A percentile compares a stretch with the other conserved stretches of the same genome.
phyloP scores from a whole-genome alignment of 2,329 filamentous ascomycete genomes.

The Elsinoe batatas region DNA sequence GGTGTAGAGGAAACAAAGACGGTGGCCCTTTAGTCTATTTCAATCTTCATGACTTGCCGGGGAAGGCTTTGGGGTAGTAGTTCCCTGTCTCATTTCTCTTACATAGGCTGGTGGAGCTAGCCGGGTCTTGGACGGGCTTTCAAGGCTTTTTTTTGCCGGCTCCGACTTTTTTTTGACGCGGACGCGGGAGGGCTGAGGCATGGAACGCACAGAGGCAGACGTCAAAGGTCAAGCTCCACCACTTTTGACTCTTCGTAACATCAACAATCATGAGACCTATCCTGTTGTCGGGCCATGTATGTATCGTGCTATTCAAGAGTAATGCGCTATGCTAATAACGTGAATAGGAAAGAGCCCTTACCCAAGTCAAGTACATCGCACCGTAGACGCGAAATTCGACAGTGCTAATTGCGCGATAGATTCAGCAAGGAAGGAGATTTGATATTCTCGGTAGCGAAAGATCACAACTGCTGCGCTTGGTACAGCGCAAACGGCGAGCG shows the following conservation, averaged over 20 bases:
- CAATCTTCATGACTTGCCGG: not conserved
- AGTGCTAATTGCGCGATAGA: constrained; percentile 34
- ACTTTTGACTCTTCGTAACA: constrained; percentile 7
- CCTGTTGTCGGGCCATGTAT: constrained; percentile 82
- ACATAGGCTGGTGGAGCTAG: constrained; percentile 5
- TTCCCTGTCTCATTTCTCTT: constrained; percentile 12
- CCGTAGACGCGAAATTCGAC: constrained; percentile 8
- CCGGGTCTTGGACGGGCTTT: not conserved
- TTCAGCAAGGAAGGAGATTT: constrained; percentile 94
- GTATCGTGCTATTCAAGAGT: constrained; percentile 21
- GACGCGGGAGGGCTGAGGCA: not conserved
- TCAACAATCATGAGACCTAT: constrained; percentile 78
- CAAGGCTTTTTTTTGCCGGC: constrained; percentile 6
- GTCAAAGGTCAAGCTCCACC: constrained; percentile 6
- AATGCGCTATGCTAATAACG: constrained; percentile 18
- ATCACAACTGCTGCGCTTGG: constrained; percentile 95
- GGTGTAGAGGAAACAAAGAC: not conserved
- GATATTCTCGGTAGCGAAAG: constrained; percentile 90
- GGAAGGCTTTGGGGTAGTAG: constrained; percentile 4
- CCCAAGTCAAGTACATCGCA: constrained; percentile 68
- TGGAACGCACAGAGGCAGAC: constrained; percentile 5
- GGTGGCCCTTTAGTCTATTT: constrained; percentile 6
- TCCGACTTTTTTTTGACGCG: not conserved
- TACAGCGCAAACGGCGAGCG: constrained; percentile 96
- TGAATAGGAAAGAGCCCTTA: constrained; percentile 73